Percentiles rank a stretch among this genome's conserved stretches.
Evolutionary conservation across 345 rosid genomes (phyloP).

Genomic region (Reutealis trisperma): DNA sequence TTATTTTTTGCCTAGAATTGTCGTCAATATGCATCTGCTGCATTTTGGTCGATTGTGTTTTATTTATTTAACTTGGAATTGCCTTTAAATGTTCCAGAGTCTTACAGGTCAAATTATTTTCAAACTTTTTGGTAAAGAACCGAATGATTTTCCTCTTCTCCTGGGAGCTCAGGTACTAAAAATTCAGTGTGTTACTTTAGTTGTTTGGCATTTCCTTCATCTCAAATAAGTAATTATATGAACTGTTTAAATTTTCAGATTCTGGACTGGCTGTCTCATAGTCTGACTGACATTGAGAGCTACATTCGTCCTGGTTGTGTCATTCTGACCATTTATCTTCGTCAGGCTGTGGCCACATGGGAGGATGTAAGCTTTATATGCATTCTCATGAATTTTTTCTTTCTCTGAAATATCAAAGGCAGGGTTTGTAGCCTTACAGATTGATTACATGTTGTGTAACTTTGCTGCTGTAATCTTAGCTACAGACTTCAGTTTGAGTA

Average conservation of each 20-base stretch:
- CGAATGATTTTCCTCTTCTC: slow-evolving; percentile 83
- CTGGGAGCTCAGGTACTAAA: slow-evolving; percentile 79
- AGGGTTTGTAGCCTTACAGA: slow-evolving; percentile 21
- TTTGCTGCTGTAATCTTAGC: too few species aligned
- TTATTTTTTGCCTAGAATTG: not conserved
- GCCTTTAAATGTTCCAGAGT: slow-evolving; percentile 53
- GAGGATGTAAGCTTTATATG: slow-evolving; percentile 65
- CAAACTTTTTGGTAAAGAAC: slow-evolving; percentile 95
- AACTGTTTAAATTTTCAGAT: slow-evolving; percentile 58
- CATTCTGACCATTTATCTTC: slow-evolving; percentile 80
- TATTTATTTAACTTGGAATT: not conserved
- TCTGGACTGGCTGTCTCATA: slow-evolving; percentile 89
- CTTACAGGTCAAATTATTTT: slow-evolving; percentile 93
- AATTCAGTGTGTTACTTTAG: slow-evolving; percentile 13
- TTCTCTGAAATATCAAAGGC: slow-evolving; percentile 5
- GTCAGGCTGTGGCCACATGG: slow-evolving; percentile 86
- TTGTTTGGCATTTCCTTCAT: slow-evolving; percentile 16
- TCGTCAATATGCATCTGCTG: slow-evolving; percentile 2
- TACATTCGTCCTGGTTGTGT: slow-evolving; percentile 98
- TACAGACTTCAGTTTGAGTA: too few species aligned
- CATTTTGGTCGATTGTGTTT: not conserved
- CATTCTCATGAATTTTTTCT: slow-evolving; percentile 5
- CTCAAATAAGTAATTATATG: slow-evolving; percentile 17
- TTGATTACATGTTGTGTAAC: slow-evolving; percentile 44
- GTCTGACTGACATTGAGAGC: slow-evolving; percentile 99